Evolutionary conservation across 345 rosid species (phyloP), one percentile per base, ranked within the genome.

Genomic region (Aquilaria malaccensis): DNA sequence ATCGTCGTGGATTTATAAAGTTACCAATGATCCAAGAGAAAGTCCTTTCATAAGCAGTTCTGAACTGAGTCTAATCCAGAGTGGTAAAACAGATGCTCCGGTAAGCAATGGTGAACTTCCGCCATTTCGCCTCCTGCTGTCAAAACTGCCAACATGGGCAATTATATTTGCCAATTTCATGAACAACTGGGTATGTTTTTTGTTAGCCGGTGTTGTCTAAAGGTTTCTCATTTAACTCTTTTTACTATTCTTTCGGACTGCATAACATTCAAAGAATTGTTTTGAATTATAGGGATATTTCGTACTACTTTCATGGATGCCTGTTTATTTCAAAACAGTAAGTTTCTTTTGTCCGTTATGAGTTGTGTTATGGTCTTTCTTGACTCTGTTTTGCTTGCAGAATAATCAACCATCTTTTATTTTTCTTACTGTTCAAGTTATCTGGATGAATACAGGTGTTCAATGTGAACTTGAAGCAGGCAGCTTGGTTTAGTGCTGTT

Each of bases 251-350:
- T 10, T 7, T 57, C 1, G 4, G 58, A 13, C 30, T 3, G 6
- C n/a, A 12, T 22, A 41, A 61, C 51, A 9, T 9, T 46, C n/a
- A 9, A 14, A 33, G 43, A 37, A 48, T 9, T 80, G 48, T 41
- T 60, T 13, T 55, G 60, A 49, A 41, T 76, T 22, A 45, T 86
- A 94, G 99, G 99, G 99, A 52, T 94, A 94, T 61, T 94, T 94
- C 59, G 97, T 94, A 74, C 96, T 94, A 56, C 95, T 94, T 49
- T 81, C 97, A 31, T 94, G 97, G 97, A 94, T 94, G 97, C 99
- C 99, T 47, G 84, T 85, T 61, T 94, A 94, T 74, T 87, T 94
- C 89, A 87, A 83, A 62, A 86, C 91, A 2, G 99, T 89, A 72
- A 70, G 80, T 75, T 9, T 10, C 9, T 49, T 7, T 30, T 32